These are phyloP conservation scores for Chytriomyces confervae DNA, from an alignment of 192 early-diverging fungal genomes.

Conservation along the genomic window DNA sequence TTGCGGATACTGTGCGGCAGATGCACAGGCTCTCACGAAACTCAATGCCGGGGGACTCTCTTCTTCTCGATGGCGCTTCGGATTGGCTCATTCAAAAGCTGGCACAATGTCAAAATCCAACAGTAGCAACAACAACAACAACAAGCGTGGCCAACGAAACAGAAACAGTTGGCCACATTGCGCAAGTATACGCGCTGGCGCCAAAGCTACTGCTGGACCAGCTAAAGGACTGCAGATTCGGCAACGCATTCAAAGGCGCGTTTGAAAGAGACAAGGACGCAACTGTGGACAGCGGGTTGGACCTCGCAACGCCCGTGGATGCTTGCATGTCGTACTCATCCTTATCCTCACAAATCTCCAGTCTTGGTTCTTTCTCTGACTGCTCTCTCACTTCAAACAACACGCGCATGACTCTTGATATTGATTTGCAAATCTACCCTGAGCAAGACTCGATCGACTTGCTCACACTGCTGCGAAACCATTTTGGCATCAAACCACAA, in stretches of 20 bases:
- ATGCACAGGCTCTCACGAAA: conserved; percentile 2
- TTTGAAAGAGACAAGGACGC: not conserved
- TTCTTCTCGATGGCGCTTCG: not conserved
- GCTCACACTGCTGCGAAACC: conserved; percentile 41
- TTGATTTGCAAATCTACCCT: conserved; percentile 34
- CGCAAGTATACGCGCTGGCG: not conserved
- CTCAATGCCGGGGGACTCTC: not conserved
- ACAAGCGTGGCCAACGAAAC: not conserved
- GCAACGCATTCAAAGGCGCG: not conserved
- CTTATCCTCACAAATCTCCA: not conserved
- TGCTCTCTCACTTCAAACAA: not conserved
- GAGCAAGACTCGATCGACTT: conserved; percentile 35
- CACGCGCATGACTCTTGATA: conserved; percentile 15
- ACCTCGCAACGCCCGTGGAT: not conserved
- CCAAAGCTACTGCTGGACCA: too few species aligned
- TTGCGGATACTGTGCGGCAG: conserved; percentile 5
- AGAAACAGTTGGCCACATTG: not conserved
- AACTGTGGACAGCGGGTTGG: not conserved
- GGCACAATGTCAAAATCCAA: not conserved
- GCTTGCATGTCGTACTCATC: not conserved
- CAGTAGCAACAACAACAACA: conserved; percentile 6
- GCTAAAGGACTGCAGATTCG: too few species aligned
- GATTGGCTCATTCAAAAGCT: not conserved
- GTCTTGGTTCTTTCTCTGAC: not conserved
- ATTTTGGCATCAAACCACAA: conserved; percentile 39